Base-by-base conservation (phyloP, 2,329 filamentous ascomycete genomes). In the Diplodia seriata region DNA sequence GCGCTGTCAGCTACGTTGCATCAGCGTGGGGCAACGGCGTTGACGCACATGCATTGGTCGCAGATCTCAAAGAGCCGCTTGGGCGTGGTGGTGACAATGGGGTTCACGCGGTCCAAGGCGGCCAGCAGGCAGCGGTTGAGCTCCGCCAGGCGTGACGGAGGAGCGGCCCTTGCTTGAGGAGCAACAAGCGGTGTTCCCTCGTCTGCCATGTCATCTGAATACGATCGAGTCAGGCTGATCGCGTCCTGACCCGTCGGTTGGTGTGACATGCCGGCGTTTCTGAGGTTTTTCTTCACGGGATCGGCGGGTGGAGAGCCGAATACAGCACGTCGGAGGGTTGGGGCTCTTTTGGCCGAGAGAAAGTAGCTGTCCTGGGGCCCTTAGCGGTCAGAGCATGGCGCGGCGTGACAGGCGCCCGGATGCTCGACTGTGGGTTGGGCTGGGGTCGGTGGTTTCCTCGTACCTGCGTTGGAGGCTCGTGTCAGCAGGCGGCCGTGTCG, bases 51-150 rank as follows among this genome's bases (percentile, higher is more conserved):
- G 59, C 69, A 68, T 15, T 75, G 70, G 61, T 77, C 75, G 59
- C 71, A 72, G 29, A 74, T 70, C 66, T 77, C 76, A 47, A 76
- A 74, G 5, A 78, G 68, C n/a, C 76, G 75, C 72, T 47, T 33
- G 2, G 66, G 55, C 9, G 47, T 47, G 31, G 47, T 47, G 36
- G 55, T 51, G 38, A 67, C 55, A 18, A 54, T 40, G 8, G 66
- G 66, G 23, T 62, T 67, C 8, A 67, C 6, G 15, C 18, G 12
- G 4, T 67, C 54, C 4, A 57, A 11, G 18, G 59, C 47, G 9
- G 29, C 18, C 47, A 63, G 14, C 29, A 63, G 36, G 20, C 59
- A 26, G 31, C 5, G 12, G n/a, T 63, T 63, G 43, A 63, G 59
- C 31, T n/a, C 36, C 7, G 7, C 20, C 29, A 63, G 47, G 11